Conservation (phyloP, 2,329 filamentous ascomycete genomes). For the Purpureocillium takamizusanense region DNA sequence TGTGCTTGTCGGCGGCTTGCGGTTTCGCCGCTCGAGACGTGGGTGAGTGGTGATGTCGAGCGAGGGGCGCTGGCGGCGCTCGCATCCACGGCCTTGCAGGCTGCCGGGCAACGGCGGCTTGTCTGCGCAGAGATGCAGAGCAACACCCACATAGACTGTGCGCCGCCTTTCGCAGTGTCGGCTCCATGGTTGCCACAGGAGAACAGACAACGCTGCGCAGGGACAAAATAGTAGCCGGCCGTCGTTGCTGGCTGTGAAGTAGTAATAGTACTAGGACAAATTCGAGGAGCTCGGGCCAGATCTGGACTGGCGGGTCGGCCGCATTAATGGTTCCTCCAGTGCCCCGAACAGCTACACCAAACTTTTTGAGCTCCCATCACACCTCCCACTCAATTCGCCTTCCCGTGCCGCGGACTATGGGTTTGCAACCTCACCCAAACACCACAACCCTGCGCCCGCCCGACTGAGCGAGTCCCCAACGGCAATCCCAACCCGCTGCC, state of each 20-base stretch:
- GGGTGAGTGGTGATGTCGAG: constrained; percentile 11
- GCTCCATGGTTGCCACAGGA: constrained; percentile 27
- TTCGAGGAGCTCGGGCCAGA: constrained; percentile 20
- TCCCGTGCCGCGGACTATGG: too few relatives aligned
- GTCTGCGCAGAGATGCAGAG: constrained; percentile 23
- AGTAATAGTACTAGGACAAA: not conserved
- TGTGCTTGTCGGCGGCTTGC: constrained; percentile 9
- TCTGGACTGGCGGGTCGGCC: constrained; percentile 10
- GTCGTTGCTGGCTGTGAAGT: too few relatives aligned
- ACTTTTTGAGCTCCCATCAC: constrained; percentile 20
- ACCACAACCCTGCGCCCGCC: constrained; percentile 10
- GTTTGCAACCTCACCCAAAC: constrained; percentile 10
- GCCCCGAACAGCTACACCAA: constrained; percentile 13
- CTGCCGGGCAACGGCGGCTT: constrained; percentile 12
- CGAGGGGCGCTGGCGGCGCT: constrained; percentile 17
- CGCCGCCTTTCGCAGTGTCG: constrained; percentile 28
- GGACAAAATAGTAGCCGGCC: too few relatives aligned
- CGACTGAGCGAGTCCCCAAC: constrained; percentile 12
- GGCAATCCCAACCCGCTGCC: constrained; percentile 14
- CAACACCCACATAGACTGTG: constrained; percentile 31
- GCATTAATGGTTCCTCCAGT: constrained; percentile 27
- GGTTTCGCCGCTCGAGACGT: constrained; percentile 10
- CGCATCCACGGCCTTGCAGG: constrained; percentile 15
- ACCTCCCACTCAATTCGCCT: constrained; percentile 1
- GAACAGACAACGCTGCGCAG: too few relatives aligned